Conservation (phyloP, 768 basidiomycete genomes). For the Asterophora parasitica region DNA sequence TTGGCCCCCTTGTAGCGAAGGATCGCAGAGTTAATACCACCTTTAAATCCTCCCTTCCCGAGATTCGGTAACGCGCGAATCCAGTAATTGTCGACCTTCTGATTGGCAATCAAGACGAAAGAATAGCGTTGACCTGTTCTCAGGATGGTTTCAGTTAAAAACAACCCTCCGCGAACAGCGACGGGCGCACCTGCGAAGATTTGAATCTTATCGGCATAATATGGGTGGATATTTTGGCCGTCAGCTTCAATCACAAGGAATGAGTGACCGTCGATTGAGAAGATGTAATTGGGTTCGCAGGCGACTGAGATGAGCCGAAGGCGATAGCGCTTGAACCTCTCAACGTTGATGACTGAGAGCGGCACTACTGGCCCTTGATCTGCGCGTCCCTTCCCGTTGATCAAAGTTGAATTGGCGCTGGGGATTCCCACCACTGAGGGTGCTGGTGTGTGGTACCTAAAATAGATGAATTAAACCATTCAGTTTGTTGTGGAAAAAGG, state of each 20-base stretch:
- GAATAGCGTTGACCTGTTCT: slow-evolving; percentile 38
- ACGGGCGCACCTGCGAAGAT: slow-evolving; percentile 21
- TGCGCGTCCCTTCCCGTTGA: slow-evolving; percentile 38
- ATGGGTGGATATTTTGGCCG: slow-evolving; percentile 22
- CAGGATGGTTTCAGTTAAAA: background rate
- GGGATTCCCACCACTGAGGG: slow-evolving; percentile 17
- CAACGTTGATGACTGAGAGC: slow-evolving; percentile 34
- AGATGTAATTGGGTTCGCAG: slow-evolving; percentile 33
- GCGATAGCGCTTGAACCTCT: slow-evolving; percentile 35
- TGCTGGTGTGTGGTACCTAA: slow-evolving; percentile 16
- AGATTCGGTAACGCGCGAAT: slow-evolving; percentile 19
- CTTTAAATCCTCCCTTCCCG: slow-evolving; percentile 8
- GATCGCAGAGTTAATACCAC: slow-evolving; percentile 15
- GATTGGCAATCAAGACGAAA: slow-evolving; percentile 29
- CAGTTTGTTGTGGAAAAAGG: background rate
- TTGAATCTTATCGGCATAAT: slow-evolving; percentile 24
- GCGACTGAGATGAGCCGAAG: slow-evolving; percentile 41
- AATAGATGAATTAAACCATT: background rate
- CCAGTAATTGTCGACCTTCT: slow-evolving; percentile 30
- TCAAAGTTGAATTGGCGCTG: slow-evolving; percentile 29
- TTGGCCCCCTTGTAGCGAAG: slow-evolving; percentile 12
- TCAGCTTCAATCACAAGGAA: slow-evolving; percentile 33
- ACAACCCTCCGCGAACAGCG: slow-evolving; percentile 3
- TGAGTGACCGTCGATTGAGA: slow-evolving; percentile 10
- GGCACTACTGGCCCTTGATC: slow-evolving; percentile 27